Conservation (phyloP, 371 early-diverging fungal species). For the Zychaea mexicana region DNA sequence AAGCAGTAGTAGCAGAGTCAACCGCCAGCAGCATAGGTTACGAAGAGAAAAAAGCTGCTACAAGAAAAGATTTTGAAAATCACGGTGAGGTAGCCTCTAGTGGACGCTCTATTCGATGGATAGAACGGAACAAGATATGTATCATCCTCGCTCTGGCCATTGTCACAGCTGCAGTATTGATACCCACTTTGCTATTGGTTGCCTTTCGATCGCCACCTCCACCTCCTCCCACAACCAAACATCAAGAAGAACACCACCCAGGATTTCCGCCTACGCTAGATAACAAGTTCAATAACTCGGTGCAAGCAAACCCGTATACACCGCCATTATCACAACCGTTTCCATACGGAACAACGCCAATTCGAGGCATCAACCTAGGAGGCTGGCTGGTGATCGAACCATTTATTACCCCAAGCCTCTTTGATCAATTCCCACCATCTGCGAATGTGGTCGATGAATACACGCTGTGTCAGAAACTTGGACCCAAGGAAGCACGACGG, state of each 20-base stretch:
- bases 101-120: background rate
- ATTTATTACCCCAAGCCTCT: conserved; percentile 71
- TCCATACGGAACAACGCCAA: conserved; percentile 48
- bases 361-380: conserved; percentile 77
- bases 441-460: conserved; percentile 62
- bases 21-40: background rate
- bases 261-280: conserved; percentile 1
- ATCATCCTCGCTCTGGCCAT: background rate
- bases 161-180: background rate
- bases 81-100: background rate
- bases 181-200: background rate
- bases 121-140: background rate
- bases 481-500: conserved; percentile 52
- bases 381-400: conserved; percentile 78
- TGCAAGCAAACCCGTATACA: conserved; percentile 33
- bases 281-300: conserved; percentile 29
- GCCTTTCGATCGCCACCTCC: background rate
- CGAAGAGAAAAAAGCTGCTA: background rate
- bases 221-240: background rate
- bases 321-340: conserved; percentile 57
- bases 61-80: background rate
- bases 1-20: background rate
- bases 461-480: conserved; percentile 59
- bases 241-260: background rate
- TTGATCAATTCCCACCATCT: conserved; percentile 52